Evolutionary conservation across 257 asterid genomes (phyloP), one percentile per base, ranked within the genome.

Genomic region (Ballota nigra): DNA sequence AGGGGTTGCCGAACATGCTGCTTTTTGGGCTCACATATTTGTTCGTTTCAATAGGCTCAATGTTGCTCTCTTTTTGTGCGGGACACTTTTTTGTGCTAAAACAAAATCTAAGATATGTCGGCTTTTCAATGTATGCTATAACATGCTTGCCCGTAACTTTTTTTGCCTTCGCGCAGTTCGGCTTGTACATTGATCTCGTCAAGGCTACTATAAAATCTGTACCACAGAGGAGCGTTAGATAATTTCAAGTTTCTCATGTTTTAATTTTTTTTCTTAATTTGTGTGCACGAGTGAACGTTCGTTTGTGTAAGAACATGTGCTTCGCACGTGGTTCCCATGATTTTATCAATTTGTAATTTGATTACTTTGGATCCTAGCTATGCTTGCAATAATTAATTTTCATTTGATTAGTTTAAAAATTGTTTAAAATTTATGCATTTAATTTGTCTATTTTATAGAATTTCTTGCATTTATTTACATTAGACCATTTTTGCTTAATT

Each of bases 91-190:
- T 87, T 53, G 66, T 78, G 64, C 74, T 87, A 31, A 71, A 38
- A 4, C 69, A 79, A 1, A 69, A 80, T 26, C 47, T 80, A 24
- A 58, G 60, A 18, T 57, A 8, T 29, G 80, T 76, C 0, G 85
- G 83, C 0, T 33, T 83, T 20, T 77, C 83, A 1, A 70, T 85
- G 71, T 87, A 85, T 8, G 83, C 79, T 4, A 19, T 68, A 2
- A 78, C 83, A 28, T 81, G 86, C 75, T 55, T 83, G 78, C 93
- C 90, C 5, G 85, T 85, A 51, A 84, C 85, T 1, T 69, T 85
- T 24, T 87, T 83, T 10, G 86, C 90, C 47, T 7, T 75, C 19
- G 72, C 72, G 0, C 88, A 83, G 63, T 73, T 87, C 19, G 85
- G 86, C 0, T 71, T 81, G 52, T 85, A 85, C 63, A 73, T 81